These are phyloP conservation scores for Isabelozyma gotoi DNA, from an alignment of 805 yeast genomes.

Conservation along the genomic window DNA sequence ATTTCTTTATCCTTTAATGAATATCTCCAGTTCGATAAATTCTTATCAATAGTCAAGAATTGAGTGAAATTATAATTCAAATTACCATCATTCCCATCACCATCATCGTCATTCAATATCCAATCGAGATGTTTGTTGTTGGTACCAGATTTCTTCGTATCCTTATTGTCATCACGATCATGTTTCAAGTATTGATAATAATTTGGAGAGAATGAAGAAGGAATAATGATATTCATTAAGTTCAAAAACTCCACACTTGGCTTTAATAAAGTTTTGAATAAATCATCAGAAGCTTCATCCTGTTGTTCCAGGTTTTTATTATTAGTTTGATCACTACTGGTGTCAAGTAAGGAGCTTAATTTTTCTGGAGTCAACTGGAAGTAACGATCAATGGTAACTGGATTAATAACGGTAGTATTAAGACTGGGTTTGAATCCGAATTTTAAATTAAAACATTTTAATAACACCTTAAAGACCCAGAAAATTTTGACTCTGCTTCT, in stretches of 20 bases:
- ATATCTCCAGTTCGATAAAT: conserved; percentile 40
- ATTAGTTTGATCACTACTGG: conserved; percentile 2
- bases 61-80: conserved; percentile 45
- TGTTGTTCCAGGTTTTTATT: too few species aligned
- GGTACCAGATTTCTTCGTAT: conserved; percentile 16
- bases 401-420: conserved; percentile 47
- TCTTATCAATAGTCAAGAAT: conserved; percentile 41
- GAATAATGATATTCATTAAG: conserved; percentile 43
- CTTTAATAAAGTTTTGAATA: conserved; percentile 35
- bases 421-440: conserved; percentile 47
- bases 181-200: conserved; percentile 42
- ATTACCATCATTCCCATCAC: conserved; percentile 49
- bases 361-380: conserved; percentile 46
- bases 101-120: conserved; percentile 46
- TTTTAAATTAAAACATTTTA: conserved; percentile 41
- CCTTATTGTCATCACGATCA: conserved; percentile 15
- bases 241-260: conserved; percentile 46
- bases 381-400: conserved; percentile 45
- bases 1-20: conserved; percentile 31
- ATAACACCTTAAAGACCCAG: conserved; percentile 46
- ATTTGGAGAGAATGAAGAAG: conserved; percentile 46
- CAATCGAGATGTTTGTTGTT: conserved; percentile 32
- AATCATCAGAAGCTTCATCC: conserved; percentile 25
- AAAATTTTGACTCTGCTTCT: conserved; percentile 43
- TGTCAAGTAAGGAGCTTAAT: conserved; percentile 31